phyloP scores from a whole-genome alignment of 306 rosid species.

The Vigna unguiculata region DNA sequence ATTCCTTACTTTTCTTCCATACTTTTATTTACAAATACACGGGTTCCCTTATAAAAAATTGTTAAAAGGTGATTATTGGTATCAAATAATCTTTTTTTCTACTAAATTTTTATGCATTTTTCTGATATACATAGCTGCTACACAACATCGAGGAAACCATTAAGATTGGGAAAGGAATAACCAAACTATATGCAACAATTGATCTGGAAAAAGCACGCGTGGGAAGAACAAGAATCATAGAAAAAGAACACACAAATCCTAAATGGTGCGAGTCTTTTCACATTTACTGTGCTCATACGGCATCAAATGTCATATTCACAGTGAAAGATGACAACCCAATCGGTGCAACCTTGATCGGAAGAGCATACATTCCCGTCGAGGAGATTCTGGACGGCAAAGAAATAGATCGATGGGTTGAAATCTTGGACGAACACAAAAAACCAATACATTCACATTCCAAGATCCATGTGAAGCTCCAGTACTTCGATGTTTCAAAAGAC shows the following conservation, averaged over 20 bases:
- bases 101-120: no score
- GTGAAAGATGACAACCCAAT: conserved; percentile 69
- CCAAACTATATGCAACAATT: conserved; percentile 66
- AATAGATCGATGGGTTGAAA: conserved; percentile 62
- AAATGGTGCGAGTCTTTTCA: conserved; percentile 71
- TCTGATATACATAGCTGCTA: conserved; percentile 39
- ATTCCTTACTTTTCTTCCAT: no score
- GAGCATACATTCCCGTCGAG: conserved; percentile 63
- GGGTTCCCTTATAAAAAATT: no score
- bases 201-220: conserved; percentile 75
- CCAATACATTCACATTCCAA: conserved; percentile 57
- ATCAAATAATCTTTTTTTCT: no score
- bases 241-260: conserved; percentile 57
- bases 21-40: no score
- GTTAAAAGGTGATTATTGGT: no score
- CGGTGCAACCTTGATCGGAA: conserved; percentile 70
- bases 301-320: conserved; percentile 62
- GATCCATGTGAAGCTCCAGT: conserved; percentile 68
- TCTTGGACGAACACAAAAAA: conserved; percentile 52
- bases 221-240: conserved; percentile 65
- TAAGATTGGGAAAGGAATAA: conserved; percentile 63
- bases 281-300: conserved; percentile 69
- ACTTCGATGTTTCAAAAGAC: conserved; percentile 58
- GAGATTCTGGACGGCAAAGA: conserved; percentile 56
- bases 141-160: conserved; percentile 49